A percentile compares a stretch with the other conserved stretches of the same genome.
Evolutionary conservation across 345 rosid genomes (phyloP).

Genomic region (Toxicodendron radicans): DNA sequence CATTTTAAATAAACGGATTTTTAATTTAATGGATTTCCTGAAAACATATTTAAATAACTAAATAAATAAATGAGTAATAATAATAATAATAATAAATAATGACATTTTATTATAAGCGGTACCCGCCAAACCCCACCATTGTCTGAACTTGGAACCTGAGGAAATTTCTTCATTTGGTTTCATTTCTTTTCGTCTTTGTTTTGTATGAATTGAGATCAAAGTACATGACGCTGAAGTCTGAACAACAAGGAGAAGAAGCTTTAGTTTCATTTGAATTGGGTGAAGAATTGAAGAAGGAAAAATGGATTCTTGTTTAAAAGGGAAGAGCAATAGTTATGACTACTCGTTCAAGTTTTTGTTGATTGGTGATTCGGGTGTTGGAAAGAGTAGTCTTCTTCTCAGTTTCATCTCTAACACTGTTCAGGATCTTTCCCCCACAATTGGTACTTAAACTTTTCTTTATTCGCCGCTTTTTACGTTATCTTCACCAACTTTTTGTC

Average conservation of each 20-base stretch:
- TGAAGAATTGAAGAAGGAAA: neutral
- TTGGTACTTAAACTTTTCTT: conserved; percentile 45
- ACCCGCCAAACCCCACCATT: conserved; percentile 32
- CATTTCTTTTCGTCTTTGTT: neutral
- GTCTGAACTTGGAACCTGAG: conserved; percentile 19
- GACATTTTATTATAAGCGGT: neutral
- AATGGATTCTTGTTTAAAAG: conserved; percentile 43
- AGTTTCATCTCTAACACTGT: conserved; percentile 73
- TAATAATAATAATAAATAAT: neutral
- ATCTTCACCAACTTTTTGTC: no score
- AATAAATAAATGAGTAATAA: no score
- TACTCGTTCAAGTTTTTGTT: conserved; percentile 88
- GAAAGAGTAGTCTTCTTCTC: conserved; percentile 88
- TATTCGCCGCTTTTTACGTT: neutral
- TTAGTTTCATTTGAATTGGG: neutral
- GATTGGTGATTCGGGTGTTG: conserved; percentile 98
- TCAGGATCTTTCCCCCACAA: conserved; percentile 81
- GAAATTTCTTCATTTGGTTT: conserved; percentile 29
- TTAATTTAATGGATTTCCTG: no score
- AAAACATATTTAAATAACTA: no score
- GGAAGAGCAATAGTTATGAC: conserved; percentile 59
- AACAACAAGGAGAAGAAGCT: neutral
- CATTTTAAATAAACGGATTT: no score
- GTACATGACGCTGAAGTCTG: neutral
- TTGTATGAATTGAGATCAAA: neutral